A percentile compares a stretch with the other conserved stretches of the same genome.
These are phyloP conservation scores for Cicer yamashitae DNA, from an alignment of 306 rosid species.

Conservation along the genomic window DNA sequence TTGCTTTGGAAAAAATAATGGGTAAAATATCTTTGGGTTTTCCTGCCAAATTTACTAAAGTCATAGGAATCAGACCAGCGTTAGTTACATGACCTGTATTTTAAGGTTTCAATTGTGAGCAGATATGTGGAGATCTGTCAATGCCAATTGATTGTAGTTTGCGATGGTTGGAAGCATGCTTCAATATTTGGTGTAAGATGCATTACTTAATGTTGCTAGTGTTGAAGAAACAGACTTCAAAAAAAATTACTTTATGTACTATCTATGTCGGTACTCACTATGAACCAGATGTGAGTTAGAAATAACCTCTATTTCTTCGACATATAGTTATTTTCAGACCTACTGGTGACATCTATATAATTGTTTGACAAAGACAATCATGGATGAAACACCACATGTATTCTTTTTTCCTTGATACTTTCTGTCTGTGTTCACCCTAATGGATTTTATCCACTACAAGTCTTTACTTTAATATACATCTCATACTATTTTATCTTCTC, in stretches of 20 bases:
- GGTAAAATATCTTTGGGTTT: constrained; percentile 1
- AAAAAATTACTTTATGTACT: constrained; percentile 17
- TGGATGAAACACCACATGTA: constrained; percentile 9
- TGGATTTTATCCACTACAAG: constrained; percentile 21
- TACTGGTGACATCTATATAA: constrained; percentile 10
- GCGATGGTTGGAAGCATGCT: constrained; percentile 29
- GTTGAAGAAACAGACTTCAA: constrained; percentile 6
- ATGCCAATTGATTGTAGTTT: constrained; percentile 25
- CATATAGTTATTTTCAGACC: constrained; percentile 8
- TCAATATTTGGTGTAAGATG: constrained; percentile 35
- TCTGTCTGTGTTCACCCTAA: constrained; percentile 15
- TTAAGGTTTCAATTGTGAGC: constrained; percentile 13
- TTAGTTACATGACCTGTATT: constrained; percentile 15
- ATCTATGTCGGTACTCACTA: not conserved
- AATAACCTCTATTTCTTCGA: constrained; percentile 30
- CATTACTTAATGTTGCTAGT: constrained; percentile 27
- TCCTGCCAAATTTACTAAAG: constrained; percentile 9
- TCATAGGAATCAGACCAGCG: constrained; percentile 18
- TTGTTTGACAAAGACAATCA: constrained; percentile 17
- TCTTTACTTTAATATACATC: not conserved
- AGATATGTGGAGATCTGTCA: constrained; percentile 2
- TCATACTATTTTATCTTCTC: constrained; percentile 27
- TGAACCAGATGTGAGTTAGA: constrained; percentile 1
- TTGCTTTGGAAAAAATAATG: constrained; percentile 26
- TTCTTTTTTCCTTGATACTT: constrained; percentile 1